Evolutionary conservation across 2,329 filamentous ascomycete genomes (phyloP), one percentile per base, ranked within the genome.

Genomic region (Nigrospora sphaerica): DNA sequence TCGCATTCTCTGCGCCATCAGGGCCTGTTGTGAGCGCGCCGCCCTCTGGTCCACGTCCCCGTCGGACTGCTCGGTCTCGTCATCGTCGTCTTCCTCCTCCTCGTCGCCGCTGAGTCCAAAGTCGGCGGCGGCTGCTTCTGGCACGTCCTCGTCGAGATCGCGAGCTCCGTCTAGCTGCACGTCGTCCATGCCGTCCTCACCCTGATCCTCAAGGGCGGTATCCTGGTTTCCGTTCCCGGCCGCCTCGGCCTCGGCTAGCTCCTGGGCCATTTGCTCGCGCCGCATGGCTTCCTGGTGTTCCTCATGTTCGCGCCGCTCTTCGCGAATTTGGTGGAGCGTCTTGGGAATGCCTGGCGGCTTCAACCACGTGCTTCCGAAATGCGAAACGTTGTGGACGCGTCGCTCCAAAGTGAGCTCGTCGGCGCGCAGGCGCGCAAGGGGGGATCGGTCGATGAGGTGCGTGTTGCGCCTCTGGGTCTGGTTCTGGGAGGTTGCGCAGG

Each of bases 341-440:
- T 97, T 98, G 47, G 81, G 65, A 46, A 95, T 77, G 9, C 92
- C 93, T 0, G 89, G 90, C 0, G 93, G 93, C 48, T 86, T 87
- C 46, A 98, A 83, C 93, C 93, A 98, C 39, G 79, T 80, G 54
- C 84, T 86, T 49, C 93, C 93, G 61, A 95, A 96, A 58, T 90
- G 87, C 41, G 86, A 80, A 31, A 97, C 85, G 54, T 92, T 89
- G 41, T 80, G 70, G 59, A 91, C 89, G 40, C 92, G 88, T 10
- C 85, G 78, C 46, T 84, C 79, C 53, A 95, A 77, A 48, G 82
- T 78, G 50, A 82, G 77, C 68, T 97, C 93, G 62, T 96, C 92
- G 37, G 80, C 70, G 23, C 79, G 74, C 12, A 95, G 78, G 2
- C 83, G 75, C 11, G 85, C 78, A 4, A 95, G 80, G 2, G 78